Conservation (phyloP, 2,329 filamentous ascomycete genomes). For the Neoscytalidium dimidiatum region DNA sequence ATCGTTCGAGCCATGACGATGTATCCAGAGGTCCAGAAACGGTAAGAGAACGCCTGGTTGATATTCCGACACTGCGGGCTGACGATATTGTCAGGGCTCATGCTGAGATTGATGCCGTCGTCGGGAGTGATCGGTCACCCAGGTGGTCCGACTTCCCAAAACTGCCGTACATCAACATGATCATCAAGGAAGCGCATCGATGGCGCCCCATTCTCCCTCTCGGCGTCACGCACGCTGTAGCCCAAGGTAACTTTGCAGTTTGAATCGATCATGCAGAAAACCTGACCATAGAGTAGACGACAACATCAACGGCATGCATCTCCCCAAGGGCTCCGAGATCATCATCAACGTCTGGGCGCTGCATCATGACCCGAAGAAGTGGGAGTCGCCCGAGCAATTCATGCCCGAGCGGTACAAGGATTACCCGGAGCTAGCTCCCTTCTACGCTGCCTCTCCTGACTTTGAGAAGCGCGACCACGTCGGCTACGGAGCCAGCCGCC, state of each 20-base stretch:
- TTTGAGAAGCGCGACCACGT: constrained; percentile 33
- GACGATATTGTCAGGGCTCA: constrained; percentile 23
- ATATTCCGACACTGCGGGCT: not conserved
- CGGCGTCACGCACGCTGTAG: constrained; percentile 44
- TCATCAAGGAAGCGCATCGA: constrained; percentile 35
- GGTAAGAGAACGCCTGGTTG: constrained; percentile 6
- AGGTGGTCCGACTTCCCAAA: not conserved
- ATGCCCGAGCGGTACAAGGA: constrained; percentile 19
- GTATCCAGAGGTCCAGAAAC: constrained; percentile 31
- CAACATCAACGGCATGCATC: constrained; percentile 40
- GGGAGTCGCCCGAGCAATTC: constrained; percentile 21
- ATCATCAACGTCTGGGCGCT: constrained; percentile 42
- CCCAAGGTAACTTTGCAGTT: constrained; percentile 20
- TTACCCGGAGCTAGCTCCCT: constrained; percentile 15
- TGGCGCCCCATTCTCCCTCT: constrained; percentile 35
- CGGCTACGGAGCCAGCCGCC: constrained; percentile 32
- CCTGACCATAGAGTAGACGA: constrained; percentile 44
- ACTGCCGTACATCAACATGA: constrained; percentile 18
- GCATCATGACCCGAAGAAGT: constrained; percentile 29
- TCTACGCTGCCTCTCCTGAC: constrained; percentile 26
- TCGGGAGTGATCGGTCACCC: not conserved
- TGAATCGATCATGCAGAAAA: not conserved
- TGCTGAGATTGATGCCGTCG: constrained; percentile 24
- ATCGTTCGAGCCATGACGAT: constrained; percentile 36
- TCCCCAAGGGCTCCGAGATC: constrained; percentile 44